A percentile compares a stretch with the other conserved stretches of the same genome.
Conservation (phyloP, 192 early-diverging fungal genomes). For the Backusella westeae region DNA sequence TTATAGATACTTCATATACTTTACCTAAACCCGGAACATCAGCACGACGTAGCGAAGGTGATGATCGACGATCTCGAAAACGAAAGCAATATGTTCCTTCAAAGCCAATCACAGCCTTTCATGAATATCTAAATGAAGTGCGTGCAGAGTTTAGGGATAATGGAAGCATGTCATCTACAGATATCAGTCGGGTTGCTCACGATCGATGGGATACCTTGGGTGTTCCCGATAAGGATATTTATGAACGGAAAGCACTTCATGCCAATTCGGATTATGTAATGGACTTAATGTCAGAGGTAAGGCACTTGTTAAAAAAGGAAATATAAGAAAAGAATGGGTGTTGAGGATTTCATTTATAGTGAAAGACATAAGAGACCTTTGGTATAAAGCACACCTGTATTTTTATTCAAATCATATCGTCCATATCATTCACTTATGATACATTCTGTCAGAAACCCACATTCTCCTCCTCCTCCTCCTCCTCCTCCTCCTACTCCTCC, state of each 20-base stretch:
- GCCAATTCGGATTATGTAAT: constrained; percentile 15
- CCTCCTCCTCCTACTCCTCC: background rate
- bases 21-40: constrained; percentile 11
- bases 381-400: background rate
- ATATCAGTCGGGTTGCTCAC: background rate
- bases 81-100: background rate
- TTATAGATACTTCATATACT: background rate
- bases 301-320: background rate
- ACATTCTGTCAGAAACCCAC: background rate
- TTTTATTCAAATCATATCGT: background rate
- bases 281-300: constrained; percentile 1
- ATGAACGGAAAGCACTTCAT: constrained; percentile 11
- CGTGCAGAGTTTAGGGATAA: background rate
- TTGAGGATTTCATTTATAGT: background rate
- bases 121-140: background rate
- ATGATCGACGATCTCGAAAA: background rate
- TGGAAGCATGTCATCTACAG: background rate
- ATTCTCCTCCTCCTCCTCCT: background rate
- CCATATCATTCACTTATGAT: background rate
- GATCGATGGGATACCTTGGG: background rate
- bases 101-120: background rate
- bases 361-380: background rate
- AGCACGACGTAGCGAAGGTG: background rate
- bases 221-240: background rate
- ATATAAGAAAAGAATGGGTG: background rate